phyloP scores from a whole-genome alignment of 257 asterid species.

The Lycium ferocissimum region DNA sequence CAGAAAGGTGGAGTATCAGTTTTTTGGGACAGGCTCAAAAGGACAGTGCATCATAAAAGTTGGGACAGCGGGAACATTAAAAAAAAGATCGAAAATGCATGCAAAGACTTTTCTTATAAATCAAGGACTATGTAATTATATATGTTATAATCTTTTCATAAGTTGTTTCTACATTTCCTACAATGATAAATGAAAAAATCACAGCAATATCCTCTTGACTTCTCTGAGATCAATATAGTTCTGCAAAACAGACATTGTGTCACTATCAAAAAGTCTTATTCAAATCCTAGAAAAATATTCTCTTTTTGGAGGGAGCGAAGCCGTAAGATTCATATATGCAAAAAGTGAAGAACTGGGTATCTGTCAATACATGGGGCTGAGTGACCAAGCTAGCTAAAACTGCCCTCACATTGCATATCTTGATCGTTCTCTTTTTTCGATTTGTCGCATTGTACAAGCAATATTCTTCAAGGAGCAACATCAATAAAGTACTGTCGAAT shows the following conservation, averaged over 20 bases:
- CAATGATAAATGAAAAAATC: neutral
- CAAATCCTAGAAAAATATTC: neutral
- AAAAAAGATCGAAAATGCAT: too few relatives aligned
- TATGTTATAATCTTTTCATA: too few relatives aligned
- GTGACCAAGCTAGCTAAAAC: slow-evolving; percentile 60
- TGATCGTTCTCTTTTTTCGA: slow-evolving; percentile 57
- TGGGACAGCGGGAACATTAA: too few relatives aligned
- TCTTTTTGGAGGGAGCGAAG: slow-evolving; percentile 49
- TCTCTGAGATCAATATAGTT: neutral
- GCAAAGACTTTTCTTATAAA: too few relatives aligned
- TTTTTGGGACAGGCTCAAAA: too few relatives aligned
- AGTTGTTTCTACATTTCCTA: neutral
- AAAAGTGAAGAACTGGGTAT: slow-evolving; percentile 55
- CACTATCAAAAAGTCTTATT: neutral
- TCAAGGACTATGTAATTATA: too few relatives aligned
- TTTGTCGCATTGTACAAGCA: slow-evolving; percentile 64
- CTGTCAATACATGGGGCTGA: slow-evolving; percentile 76
- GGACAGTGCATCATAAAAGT: too few relatives aligned
- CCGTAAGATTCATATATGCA: slow-evolving; percentile 63
- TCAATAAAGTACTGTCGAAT: too few relatives aligned
- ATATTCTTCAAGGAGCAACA: slow-evolving; percentile 42
- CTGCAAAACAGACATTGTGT: neutral
- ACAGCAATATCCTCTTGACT: neutral
- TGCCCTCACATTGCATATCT: slow-evolving; percentile 66
- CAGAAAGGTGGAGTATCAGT: too few relatives aligned